Evolutionary conservation across 768 basidiomycete genomes (phyloP).

Genomic region (Mycena maculata): DNA sequence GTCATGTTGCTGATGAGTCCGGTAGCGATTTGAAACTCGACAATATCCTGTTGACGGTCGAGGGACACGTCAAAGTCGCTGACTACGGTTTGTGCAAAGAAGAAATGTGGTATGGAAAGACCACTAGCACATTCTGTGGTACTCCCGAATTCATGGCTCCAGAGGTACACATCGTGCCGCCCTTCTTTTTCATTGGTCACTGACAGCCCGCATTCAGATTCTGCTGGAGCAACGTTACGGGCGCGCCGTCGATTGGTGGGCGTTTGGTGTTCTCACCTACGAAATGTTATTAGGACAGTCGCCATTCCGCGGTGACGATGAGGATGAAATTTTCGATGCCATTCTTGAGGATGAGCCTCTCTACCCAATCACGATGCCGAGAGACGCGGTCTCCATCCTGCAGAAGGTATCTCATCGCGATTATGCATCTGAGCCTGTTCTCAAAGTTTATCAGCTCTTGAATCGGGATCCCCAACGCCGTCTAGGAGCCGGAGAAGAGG

Average conservation of each 20-base stretch:
- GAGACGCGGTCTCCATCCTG: conserved; percentile 94
- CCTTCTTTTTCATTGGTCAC: conserved; percentile 15
- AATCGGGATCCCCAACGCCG: conserved; percentile 93
- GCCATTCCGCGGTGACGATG: conserved; percentile 98
- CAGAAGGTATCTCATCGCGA: conserved; percentile 74
- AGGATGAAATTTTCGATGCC: conserved; percentile 99
- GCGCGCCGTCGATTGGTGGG: conserved; percentile 99
- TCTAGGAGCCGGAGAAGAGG: conserved; percentile 90
- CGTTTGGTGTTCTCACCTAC: conserved; percentile 97
- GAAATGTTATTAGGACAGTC: conserved; percentile 99
- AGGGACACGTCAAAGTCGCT: conserved; percentile 98
- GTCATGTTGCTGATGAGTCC: conserved; percentile 9
- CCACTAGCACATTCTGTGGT: conserved; percentile 98
- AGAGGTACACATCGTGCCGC: conserved; percentile 67
- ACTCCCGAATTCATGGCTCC: conserved; percentile 99
- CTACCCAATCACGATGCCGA: conserved; percentile 99
- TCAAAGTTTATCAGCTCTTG: conserved; percentile 68
- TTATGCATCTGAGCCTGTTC: conserved; percentile 16
- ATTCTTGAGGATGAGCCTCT: conserved; percentile 98
- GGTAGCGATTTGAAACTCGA: conserved; percentile 95
- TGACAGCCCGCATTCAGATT: conserved; percentile 65
- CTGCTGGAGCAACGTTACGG: conserved; percentile 99
- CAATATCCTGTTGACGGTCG: conserved; percentile 95
- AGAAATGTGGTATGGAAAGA: conserved; percentile 97
- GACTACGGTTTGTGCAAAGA: conserved; percentile 99